phyloP scores from a whole-genome alignment of 148 eudicot species.

The Chenopodium formosanum region DNA sequence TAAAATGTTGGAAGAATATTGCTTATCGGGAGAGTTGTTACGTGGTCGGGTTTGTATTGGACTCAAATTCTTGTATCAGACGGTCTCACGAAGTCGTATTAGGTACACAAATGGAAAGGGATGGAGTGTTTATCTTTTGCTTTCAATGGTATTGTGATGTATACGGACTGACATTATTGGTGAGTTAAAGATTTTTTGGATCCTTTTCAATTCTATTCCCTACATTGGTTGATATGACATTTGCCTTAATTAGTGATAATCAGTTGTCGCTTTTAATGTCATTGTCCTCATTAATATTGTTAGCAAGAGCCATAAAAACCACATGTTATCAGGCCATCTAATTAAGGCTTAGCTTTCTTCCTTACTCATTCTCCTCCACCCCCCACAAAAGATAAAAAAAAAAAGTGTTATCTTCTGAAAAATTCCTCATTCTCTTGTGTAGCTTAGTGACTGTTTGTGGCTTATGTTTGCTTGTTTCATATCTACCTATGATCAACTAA shows the following conservation, averaged over 20 bases:
- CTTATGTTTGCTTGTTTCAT: not conserved
- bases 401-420: not conserved
- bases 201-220: constrained; percentile 17
- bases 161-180: constrained; percentile 26
- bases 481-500: constrained; percentile 1
- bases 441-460: not conserved
- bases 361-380: not conserved
- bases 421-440: not conserved
- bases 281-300: constrained; percentile 17
- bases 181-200: constrained; percentile 21
- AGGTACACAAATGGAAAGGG: constrained; percentile 9
- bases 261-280: constrained; percentile 22
- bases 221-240: constrained; percentile 26
- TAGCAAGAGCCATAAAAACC: constrained; percentile 11
- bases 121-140: constrained; percentile 11
- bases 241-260: constrained; percentile 29
- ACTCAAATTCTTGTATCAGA: not conserved
- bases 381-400: not conserved
- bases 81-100: not conserved
- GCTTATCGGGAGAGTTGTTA: constrained; percentile 7
- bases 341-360: constrained; percentile 1
- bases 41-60: constrained; percentile 8
- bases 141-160: constrained; percentile 10
- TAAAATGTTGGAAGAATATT: not conserved
- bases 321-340: constrained; percentile 16